Evolutionary conservation across 1,284 basidiomycete species (phyloP), one percentile per base, ranked within the genome.

Genomic region (Lignosus rhinocerotis): DNA sequence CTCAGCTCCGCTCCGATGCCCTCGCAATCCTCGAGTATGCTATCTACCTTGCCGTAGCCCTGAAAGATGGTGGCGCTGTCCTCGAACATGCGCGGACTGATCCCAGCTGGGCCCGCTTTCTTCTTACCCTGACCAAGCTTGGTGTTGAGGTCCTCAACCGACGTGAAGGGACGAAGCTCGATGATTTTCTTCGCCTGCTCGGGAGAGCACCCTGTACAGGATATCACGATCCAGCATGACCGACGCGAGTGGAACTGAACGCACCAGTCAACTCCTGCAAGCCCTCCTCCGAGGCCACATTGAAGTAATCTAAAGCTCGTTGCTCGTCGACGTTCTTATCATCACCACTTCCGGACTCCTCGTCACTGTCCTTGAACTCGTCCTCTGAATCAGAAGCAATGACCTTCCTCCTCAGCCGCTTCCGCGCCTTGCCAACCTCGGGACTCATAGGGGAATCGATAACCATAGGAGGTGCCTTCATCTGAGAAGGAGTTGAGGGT

Each of bases 41-140:
- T 82, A 73, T 99, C 97, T 55, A 99, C 96, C 56, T 90, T 86
- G 17, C 88, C 87, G 70, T 98, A 99, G 2, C 94, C 94, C 62
- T 88, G 82, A 75, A 98, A 92, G 66, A 98, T 92, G 52, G 88
- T 84, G 53, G 86, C 85, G 71, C 93, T 96, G 64, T 96, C 93
- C 67, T 96, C 92, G 70, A 98, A 94, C 70, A 99, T 81, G 58
- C 90, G 87, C 58, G 90, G 84, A 58, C 93, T 95, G 64, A 99
- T 90, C 17, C 96, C 96, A 7, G 78, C 80, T 12, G 87, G 84
- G 1, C 87, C 86, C 3, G 86, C 83, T 68, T 94, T 95, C 75
- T 93, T 94, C 76, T 81, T 87, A 16, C 85, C 87, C 73, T 94
- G 92, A 52, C 85, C 84, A 11, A 97, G 82, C 72, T 92, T 95